phyloP scores from a whole-genome alignment of 2,329 filamentous ascomycete genomes.

The Phoma sp. region DNA sequence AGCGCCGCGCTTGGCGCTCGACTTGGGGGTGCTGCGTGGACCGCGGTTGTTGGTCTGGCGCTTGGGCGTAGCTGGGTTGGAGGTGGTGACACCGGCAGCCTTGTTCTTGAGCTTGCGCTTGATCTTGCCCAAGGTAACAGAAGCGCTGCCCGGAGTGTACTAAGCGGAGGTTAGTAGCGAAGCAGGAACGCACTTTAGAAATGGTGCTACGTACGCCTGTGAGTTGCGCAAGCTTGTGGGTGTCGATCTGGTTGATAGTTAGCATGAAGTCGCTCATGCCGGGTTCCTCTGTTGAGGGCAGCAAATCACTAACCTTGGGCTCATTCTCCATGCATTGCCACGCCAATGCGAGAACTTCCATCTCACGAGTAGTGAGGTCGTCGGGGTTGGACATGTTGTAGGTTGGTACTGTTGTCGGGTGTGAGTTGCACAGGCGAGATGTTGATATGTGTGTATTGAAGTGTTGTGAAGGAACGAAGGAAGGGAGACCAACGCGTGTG shows the following conservation, averaged over 20 bases:
- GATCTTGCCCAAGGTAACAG: conserved; percentile 41
- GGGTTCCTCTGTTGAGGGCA: not conserved
- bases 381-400: conserved; percentile 1
- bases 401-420: not conserved
- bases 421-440: not conserved
- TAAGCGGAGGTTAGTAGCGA: conserved; percentile 23
- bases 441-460: not conserved
- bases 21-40: conserved; percentile 14
- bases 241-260: conserved; percentile 13
- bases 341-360: conserved; percentile 38
- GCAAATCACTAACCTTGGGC: conserved; percentile 36
- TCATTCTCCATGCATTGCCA: conserved; percentile 45
- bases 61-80: conserved; percentile 27
- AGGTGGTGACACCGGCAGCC: conserved; percentile 10
- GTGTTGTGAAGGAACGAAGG: not conserved
- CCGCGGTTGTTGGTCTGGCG: not conserved
- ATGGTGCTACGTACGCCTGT: conserved; percentile 6
- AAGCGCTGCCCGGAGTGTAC: conserved; percentile 37
- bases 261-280: not conserved
- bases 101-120: conserved; percentile 38
- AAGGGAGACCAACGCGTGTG: not conserved
- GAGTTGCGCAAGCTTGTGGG: conserved; percentile 21
- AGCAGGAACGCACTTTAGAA: conserved; percentile 4
- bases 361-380: conserved; percentile 35
- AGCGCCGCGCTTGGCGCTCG: conserved; percentile 20